Percentiles rank a stretch among this genome's conserved stretches.
These are phyloP conservation scores for Geotrichum reessii DNA, from an alignment of 1,139 yeast species.

Conservation along the genomic window DNA sequence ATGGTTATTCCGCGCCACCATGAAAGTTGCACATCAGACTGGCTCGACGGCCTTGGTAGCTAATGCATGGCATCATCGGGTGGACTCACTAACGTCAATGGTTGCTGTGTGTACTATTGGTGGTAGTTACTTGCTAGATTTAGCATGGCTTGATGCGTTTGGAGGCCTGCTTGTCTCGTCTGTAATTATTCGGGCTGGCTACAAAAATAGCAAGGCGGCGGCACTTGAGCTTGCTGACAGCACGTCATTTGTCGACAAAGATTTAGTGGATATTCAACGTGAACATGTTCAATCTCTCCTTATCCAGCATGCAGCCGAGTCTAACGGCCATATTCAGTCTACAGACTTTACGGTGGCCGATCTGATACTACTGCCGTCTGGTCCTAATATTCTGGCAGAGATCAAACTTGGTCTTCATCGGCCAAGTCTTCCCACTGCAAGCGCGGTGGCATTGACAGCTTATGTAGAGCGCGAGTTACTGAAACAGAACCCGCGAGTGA, in stretches of 20 bases:
- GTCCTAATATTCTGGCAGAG: slow-evolving; percentile 47
- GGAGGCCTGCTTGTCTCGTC: slow-evolving; percentile 86
- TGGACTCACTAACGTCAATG: slow-evolving; percentile 86
- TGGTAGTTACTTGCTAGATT: slow-evolving; percentile 69
- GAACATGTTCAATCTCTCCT: slow-evolving; percentile 22
- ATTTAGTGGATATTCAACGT: slow-evolving; percentile 21
- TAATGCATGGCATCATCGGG: slow-evolving; percentile 97
- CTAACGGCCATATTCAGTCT: slow-evolving; percentile 4
- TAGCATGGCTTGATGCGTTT: slow-evolving; percentile 81
- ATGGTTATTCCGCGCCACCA: slow-evolving; percentile 75
- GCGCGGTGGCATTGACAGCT: slow-evolving; percentile 2
- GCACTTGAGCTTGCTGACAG: slow-evolving; percentile 71
- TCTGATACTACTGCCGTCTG: slow-evolving; percentile 57
- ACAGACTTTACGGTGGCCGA: slow-evolving; percentile 36
- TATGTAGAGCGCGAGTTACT: slow-evolving; percentile 3
- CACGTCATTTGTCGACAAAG: slow-evolving; percentile 22
- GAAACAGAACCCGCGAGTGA: not conserved
- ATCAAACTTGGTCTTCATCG: slow-evolving; percentile 1
- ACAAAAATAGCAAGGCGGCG: slow-evolving; percentile 63
- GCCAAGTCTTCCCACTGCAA: slow-evolving; percentile 1
- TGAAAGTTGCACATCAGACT: slow-evolving; percentile 66
- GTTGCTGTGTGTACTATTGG: slow-evolving; percentile 88
- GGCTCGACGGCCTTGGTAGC: slow-evolving; percentile 89
- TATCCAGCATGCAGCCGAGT: slow-evolving; percentile 4
- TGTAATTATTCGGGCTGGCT: slow-evolving; percentile 79